phyloP scores from a whole-genome alignment of 768 basidiomycete species.

The Lepiota brunneoincarnata region DNA sequence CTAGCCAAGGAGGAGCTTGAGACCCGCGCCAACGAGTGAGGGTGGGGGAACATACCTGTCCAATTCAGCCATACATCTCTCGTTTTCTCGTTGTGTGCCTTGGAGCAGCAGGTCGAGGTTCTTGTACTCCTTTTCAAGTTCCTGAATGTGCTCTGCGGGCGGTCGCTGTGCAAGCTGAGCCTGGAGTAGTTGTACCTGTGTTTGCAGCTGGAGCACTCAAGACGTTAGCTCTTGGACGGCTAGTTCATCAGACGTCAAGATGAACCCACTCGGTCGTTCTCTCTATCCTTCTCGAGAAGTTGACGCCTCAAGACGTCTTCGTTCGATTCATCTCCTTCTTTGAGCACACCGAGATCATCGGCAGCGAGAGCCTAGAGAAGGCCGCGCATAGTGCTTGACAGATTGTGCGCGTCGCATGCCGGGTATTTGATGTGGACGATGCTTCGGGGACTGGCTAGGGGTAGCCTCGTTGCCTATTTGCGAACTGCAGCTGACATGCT shows the following conservation, averaged over 20 bases:
- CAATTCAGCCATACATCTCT: conserved; percentile 77
- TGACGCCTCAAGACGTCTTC: conserved; percentile 65
- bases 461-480: not conserved
- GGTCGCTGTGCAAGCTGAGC: conserved; percentile 66
- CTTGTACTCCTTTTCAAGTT: conserved; percentile 68
- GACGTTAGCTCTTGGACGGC: not conserved
- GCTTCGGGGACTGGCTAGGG: not conserved
- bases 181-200: conserved; percentile 61
- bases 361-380: conserved; percentile 47
- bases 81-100: conserved; percentile 84
- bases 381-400: conserved; percentile 50
- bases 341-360: conserved; percentile 60
- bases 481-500: not conserved
- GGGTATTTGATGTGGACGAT: not conserved
- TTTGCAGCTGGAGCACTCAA: conserved; percentile 44
- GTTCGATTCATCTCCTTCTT: conserved; percentile 54
- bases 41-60: conserved; percentile 49
- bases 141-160: conserved; percentile 62
- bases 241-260: not conserved
- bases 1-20: conserved; percentile 29
- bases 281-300: conserved; percentile 64
- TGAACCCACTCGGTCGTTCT: conserved; percentile 60
- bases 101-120: conserved; percentile 74
- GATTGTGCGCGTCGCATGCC: conserved; percentile 65
- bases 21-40: not conserved